Conservation (phyloP, 129 eudicot genomes). For the Flaveria robusta region DNA sequence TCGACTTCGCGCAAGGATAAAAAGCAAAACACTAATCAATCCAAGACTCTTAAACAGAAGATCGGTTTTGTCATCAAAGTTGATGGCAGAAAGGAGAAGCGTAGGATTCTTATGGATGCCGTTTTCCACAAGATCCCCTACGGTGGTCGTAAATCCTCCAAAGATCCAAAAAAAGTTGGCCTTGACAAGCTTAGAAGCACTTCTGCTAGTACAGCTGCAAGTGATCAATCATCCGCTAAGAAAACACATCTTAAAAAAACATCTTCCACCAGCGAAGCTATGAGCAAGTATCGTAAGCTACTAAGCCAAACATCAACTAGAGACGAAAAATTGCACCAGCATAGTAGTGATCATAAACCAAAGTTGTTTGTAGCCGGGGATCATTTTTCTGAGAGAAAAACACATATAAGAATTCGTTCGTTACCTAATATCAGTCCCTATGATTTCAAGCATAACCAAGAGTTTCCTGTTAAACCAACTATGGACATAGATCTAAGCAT, state of each 20-base stretch:
- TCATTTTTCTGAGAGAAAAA: slow-evolving; percentile 26
- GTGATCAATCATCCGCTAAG: slow-evolving; percentile 15
- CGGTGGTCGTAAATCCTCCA: slow-evolving; percentile 56
- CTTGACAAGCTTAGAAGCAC: slow-evolving; percentile 33
- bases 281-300: slow-evolving; percentile 55
- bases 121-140: slow-evolving; percentile 76
- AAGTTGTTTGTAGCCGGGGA: slow-evolving; percentile 41
- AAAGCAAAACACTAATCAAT: slow-evolving; percentile 39
- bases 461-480: slow-evolving; percentile 31
- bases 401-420: slow-evolving; percentile 56
- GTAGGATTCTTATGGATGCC: slow-evolving; percentile 70
- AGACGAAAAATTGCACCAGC: slow-evolving; percentile 31
- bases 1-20: slow-evolving; percentile 42
- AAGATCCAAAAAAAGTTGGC: slow-evolving; percentile 37
- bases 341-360: slow-evolving; percentile 26
- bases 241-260: slow-evolving; percentile 40
- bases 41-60: slow-evolving; percentile 68
- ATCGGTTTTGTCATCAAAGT: slow-evolving; percentile 56
- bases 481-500: slow-evolving; percentile 5
- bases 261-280: slow-evolving; percentile 49
- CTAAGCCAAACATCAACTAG: slow-evolving; percentile 42
- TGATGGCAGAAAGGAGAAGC: slow-evolving; percentile 64
- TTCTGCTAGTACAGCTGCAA: slow-evolving; percentile 33
- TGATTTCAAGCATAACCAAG: slow-evolving; percentile 33
- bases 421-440: slow-evolving; percentile 58